Percentiles rank a stretch among this genome's conserved stretches.
Conservation (phyloP, 495 filamentous ascomycete genomes). For the Hypoxylon cercidicola region DNA sequence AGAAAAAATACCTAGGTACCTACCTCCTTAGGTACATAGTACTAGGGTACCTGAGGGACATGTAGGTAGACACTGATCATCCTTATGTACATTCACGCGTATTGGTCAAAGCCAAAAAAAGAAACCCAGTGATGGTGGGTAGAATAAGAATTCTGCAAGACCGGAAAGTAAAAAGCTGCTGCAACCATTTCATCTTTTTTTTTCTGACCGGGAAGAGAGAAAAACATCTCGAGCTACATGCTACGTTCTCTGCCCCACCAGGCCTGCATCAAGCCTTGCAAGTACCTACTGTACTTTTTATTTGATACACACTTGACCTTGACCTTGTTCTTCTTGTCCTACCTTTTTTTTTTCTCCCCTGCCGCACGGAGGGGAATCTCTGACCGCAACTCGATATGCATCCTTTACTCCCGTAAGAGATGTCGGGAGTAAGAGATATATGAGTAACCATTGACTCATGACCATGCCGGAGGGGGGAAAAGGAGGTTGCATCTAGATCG, state of each 20-base stretch:
- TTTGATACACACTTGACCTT: constrained; percentile 15
- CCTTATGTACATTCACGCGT: not conserved
- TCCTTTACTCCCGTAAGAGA: constrained; percentile 4
- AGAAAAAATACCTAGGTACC: too few relatives aligned
- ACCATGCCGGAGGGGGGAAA: constrained; percentile 4
- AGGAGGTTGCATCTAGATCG: constrained; percentile 26
- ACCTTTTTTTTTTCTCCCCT: constrained; percentile 17
- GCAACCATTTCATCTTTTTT: not conserved
- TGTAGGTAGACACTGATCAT: too few relatives aligned
- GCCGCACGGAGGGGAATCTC: constrained; percentile 12
- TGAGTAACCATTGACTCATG: constrained; percentile 30
- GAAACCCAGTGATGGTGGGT: constrained; percentile 22
- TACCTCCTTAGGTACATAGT: too few relatives aligned
- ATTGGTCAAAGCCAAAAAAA: constrained; percentile 19
- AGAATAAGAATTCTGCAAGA: constrained; percentile 17
- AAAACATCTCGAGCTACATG: constrained; percentile 9
- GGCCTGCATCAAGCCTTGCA: not conserved
- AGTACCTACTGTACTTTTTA: constrained; percentile 12
- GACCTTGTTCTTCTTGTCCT: constrained; percentile 3
- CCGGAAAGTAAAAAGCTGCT: constrained; percentile 12
- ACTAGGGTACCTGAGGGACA: too few relatives aligned
- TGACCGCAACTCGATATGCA: constrained; percentile 40
- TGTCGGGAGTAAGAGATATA: constrained; percentile 10
- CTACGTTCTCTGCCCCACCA: constrained; percentile 8
- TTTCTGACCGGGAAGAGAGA: not conserved